phyloP scores from a whole-genome alignment of 306 rosid species.

The Calophaca sinica region DNA sequence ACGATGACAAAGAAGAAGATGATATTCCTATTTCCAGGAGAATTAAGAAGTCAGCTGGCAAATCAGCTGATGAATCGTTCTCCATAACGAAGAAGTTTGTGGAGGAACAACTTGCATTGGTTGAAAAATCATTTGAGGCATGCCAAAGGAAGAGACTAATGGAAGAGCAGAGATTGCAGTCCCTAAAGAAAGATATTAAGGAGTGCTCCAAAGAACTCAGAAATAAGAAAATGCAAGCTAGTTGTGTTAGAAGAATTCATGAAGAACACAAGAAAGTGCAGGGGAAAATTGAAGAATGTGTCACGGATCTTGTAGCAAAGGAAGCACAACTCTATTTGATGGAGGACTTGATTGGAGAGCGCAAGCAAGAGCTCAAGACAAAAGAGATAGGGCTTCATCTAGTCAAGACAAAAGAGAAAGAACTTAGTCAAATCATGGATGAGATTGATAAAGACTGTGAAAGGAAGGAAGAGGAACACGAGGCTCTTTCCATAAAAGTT shows the following conservation, averaged over 20 bases:
- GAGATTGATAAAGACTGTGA: not conserved
- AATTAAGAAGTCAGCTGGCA: not conserved
- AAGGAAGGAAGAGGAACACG: constrained; percentile 36
- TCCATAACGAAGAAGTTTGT: constrained; percentile 18
- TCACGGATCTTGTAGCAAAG: not conserved
- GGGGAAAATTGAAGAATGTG: constrained; percentile 22
- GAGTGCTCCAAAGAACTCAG: constrained; percentile 45
- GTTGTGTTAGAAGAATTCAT: not conserved
- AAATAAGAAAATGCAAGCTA: constrained; percentile 44
- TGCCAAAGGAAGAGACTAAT: constrained; percentile 4
- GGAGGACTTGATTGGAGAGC: constrained; percentile 19
- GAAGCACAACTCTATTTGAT: constrained; percentile 10
- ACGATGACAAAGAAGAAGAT: not conserved
- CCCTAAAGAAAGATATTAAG: constrained; percentile 40
- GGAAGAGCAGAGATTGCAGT: constrained; percentile 44
- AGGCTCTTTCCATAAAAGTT: constrained; percentile 22
- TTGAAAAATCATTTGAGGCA: constrained; percentile 33
- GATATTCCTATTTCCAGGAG: not conserved
- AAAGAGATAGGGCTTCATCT: constrained; percentile 10
- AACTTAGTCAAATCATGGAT: not conserved
- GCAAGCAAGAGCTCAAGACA: constrained; percentile 7
- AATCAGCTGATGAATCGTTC: not conserved
- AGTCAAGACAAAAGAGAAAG: not conserved
- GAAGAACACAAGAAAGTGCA: not conserved
- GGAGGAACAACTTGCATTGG: constrained; percentile 38